Conservation (phyloP, 257 asterid species). For the Lycium ferocissimum region DNA sequence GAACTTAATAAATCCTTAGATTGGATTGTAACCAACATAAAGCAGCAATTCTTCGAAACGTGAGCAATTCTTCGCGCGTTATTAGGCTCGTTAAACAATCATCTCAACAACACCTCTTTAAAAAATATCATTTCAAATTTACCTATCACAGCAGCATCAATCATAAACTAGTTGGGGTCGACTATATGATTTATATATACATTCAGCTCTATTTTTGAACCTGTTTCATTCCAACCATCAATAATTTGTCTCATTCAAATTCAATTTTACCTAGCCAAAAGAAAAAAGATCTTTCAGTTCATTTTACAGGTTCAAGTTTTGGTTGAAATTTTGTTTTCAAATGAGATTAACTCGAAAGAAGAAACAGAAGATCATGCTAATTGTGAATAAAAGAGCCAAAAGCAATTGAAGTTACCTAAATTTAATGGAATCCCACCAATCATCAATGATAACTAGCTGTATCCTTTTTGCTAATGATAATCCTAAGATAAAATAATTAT, state of each 20-base stretch:
- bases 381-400: background rate
- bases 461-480: constrained; percentile 20
- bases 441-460: constrained; percentile 12
- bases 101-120: background rate
- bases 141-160: background rate
- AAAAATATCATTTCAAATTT: too few species aligned
- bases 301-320: background rate
- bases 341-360: background rate
- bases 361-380: background rate
- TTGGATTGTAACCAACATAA: background rate
- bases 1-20: background rate
- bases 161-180: background rate
- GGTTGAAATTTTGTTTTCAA: background rate
- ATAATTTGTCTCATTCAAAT: background rate
- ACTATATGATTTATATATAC: background rate
- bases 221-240: background rate
- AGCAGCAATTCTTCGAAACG: background rate
- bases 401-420: constrained; percentile 13
- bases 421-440: background rate
- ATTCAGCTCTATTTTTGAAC: background rate
- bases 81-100: background rate
- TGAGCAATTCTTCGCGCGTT: background rate
- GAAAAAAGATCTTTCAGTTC: background rate
- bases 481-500: background rate
- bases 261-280: background rate